Evolutionary conservation across 306 rosid genomes (phyloP).

Genomic region (Cucurbita maxima): DNA sequence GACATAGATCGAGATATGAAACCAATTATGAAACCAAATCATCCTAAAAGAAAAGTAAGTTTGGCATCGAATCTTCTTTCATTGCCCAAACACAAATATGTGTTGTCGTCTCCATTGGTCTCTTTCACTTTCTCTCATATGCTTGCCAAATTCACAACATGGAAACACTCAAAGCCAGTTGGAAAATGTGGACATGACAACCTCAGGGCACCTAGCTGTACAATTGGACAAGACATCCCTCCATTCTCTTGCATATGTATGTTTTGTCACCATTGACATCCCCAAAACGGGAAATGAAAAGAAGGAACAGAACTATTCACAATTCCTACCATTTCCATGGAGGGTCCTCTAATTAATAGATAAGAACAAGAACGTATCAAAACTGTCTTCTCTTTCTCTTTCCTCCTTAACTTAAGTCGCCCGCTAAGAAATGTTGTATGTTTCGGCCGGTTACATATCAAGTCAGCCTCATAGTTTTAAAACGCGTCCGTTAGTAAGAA

Average conservation of each 20-base stretch:
- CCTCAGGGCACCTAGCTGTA: background rate
- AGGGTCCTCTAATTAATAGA: too few relatives aligned
- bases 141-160: background rate
- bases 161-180: background rate
- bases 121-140: background rate
- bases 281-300: too few relatives aligned
- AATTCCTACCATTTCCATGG: too few relatives aligned
- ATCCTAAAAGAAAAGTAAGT: background rate
- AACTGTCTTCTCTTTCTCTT: too few relatives aligned
- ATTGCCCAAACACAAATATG: background rate
- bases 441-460: too few relatives aligned
- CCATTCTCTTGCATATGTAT: background rate
- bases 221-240: background rate
- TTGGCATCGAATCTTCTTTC: background rate
- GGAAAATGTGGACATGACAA: background rate
- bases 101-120: background rate
- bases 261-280: background rate
- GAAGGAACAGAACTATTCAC: too few relatives aligned
- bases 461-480: too few relatives aligned
- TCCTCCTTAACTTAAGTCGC: too few relatives aligned
- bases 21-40: background rate
- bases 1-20: too few relatives aligned
- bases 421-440: too few relatives aligned
- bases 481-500: too few relatives aligned
- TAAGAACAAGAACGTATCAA: too few relatives aligned